A percentile compares a stretch with the other conserved stretches of the same genome.
Conservation (phyloP, 305 asterid species). For the Fraxinus angustifolia region DNA sequence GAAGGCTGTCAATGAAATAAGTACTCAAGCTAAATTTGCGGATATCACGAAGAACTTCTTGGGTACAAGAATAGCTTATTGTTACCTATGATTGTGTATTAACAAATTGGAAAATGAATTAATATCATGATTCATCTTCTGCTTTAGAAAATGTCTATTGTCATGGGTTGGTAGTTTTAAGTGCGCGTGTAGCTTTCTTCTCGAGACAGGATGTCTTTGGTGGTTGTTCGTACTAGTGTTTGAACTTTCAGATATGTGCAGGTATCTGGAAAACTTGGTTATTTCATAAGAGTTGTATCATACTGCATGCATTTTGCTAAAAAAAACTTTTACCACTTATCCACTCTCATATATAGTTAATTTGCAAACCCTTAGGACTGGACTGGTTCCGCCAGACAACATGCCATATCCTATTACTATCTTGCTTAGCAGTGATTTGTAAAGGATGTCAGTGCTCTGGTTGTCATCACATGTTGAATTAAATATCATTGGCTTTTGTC, state of each 20-base stretch:
- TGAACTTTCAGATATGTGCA: background rate
- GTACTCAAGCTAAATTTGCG: conserved; percentile 57
- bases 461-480: background rate
- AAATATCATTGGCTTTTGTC: background rate
- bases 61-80: conserved; percentile 40
- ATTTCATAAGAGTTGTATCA: conserved; percentile 8
- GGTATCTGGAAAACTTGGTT: background rate
- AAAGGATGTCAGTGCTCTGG: background rate
- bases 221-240: background rate
- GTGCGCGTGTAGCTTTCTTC: background rate
- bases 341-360: background rate
- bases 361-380: background rate
- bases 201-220: background rate
- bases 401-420: background rate
- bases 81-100: conserved; percentile 4
- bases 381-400: background rate
- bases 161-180: conserved; percentile 10
- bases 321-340: background rate
- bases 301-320: background rate
- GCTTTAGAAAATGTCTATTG: background rate
- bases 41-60: conserved; percentile 72
- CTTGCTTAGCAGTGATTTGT: background rate
- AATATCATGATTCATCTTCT: background rate
- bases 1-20: conserved; percentile 62
- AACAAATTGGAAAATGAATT: background rate